Conservation (phyloP, 1,284 basidiomycete species). For the Boletus holoroseus region DNA sequence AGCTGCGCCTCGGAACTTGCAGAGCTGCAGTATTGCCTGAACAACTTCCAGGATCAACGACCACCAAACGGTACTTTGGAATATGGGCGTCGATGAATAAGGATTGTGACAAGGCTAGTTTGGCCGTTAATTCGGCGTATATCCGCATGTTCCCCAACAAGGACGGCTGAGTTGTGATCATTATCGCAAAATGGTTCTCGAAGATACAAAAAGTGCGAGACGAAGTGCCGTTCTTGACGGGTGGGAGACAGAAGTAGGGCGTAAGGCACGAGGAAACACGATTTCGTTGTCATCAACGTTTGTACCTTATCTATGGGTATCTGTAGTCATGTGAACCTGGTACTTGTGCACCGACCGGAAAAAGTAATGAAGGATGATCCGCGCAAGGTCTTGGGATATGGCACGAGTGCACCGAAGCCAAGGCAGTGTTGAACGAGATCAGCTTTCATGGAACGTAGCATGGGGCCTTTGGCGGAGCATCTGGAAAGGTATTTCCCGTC, state of each 20-base stretch:
- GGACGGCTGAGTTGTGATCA: not conserved
- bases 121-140: not conserved
- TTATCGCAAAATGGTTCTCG: not conserved
- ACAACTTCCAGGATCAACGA: not conserved
- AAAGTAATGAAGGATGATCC: not conserved
- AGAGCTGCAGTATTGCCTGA: not conserved
- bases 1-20: not conserved
- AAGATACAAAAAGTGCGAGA: not conserved
- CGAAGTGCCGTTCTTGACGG: not conserved
- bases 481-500: conserved; percentile 2
- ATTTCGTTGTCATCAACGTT: not conserved
- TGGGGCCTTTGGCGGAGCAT: not conserved
- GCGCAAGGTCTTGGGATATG: not conserved
- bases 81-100: not conserved
- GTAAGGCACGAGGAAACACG: not conserved
- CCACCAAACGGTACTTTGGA: not conserved
- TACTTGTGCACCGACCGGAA: not conserved
- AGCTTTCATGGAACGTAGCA: not conserved
- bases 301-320: not conserved
- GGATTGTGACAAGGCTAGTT: not conserved
- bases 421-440: not conserved
- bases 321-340: conserved; percentile 1
- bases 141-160: conserved; percentile 2
- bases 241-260: not conserved
- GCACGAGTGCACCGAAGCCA: not conserved